phyloP scores from a whole-genome alignment of 371 early-diverging fungal genomes.

The Globomyces sp. region DNA sequence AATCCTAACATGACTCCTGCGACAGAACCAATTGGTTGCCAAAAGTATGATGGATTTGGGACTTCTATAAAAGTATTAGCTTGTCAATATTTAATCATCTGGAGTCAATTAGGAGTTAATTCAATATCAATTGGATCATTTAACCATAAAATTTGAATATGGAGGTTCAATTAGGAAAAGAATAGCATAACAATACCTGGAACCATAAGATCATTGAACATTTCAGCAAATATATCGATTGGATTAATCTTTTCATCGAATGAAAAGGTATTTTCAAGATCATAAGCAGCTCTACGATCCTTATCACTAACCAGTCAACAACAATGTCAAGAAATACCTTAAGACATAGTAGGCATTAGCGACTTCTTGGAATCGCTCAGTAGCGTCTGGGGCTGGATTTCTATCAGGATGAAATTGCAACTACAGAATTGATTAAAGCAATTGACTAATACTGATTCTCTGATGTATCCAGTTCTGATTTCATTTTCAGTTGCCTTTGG shows the following conservation, averaged over 20 bases:
- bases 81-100: too few species aligned
- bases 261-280: conserved; percentile 23
- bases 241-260: conserved; percentile 32
- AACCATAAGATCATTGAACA: conserved; percentile 40
- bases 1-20: conserved; percentile 45
- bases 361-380: conserved; percentile 35
- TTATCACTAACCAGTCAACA: conserved; percentile 24
- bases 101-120: too few species aligned
- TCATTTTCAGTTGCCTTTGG: conserved; percentile 36
- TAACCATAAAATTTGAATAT: too few species aligned
- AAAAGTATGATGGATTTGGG: conserved; percentile 38
- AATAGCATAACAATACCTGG: conserved; percentile 11
- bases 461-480: conserved; percentile 46
- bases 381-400: conserved; percentile 34
- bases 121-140: too few species aligned
- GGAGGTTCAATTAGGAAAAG: too few species aligned
- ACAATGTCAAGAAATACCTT: conserved; percentile 17
- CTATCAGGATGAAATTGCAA: conserved; percentile 45
- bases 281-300: conserved; percentile 33
- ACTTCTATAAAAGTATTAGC: conserved; percentile 2
- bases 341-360: conserved; percentile 41
- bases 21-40: conserved; percentile 43
- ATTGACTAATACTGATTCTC: conserved; percentile 32
- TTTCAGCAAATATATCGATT: conserved; percentile 29
- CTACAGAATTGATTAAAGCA: conserved; percentile 16